These are phyloP conservation scores for Pseudocercospora crystallina DNA, from an alignment of 2,329 filamentous ascomycete genomes.

Conservation along the genomic window DNA sequence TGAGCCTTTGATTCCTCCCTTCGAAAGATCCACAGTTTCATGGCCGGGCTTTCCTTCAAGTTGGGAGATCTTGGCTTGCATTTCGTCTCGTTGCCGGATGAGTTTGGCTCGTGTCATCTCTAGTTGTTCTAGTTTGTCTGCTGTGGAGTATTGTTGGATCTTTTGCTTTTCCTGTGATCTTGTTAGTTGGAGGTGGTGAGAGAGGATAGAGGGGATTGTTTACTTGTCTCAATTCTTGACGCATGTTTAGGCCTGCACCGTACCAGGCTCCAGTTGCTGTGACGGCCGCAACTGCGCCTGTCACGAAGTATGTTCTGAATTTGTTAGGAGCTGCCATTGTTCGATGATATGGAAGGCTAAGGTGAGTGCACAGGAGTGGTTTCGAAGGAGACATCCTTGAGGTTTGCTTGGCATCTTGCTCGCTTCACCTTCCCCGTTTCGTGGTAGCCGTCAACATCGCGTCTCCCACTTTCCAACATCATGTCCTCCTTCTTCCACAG, in stretches of 20 bases:
- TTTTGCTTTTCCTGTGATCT: slow-evolving; percentile 44
- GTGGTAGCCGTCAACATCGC: too few species aligned
- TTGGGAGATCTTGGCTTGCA: slow-evolving; percentile 59
- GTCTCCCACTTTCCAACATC: slow-evolving; percentile 1
- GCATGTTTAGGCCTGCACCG: slow-evolving; percentile 59
- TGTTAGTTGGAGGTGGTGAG: slow-evolving; percentile 3
- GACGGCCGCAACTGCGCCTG: slow-evolving; percentile 55
- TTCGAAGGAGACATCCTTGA: too few species aligned
- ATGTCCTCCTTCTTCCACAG: slow-evolving; percentile 2
- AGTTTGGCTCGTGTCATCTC: slow-evolving; percentile 52
- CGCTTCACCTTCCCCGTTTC: too few species aligned
- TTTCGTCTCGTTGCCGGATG: slow-evolving; percentile 50
- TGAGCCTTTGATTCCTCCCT: too few species aligned
- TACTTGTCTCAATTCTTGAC: slow-evolving; percentile 54
- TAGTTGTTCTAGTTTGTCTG: slow-evolving; percentile 57
- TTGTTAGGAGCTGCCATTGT: slow-evolving; percentile 13
- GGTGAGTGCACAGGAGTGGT: too few species aligned
- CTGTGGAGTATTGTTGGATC: slow-evolving; percentile 50
- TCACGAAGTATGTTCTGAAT: slow-evolving; percentile 53
- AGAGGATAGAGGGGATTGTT: neutral
- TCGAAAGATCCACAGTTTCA: too few species aligned
- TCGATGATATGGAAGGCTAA: neutral
- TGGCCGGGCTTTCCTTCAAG: slow-evolving; percentile 39
- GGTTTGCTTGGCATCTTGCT: too few species aligned
- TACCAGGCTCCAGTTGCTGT: slow-evolving; percentile 60